phyloP scores from a whole-genome alignment of 1,284 basidiomycete species.

The Microbotryomycetes sp. region DNA sequence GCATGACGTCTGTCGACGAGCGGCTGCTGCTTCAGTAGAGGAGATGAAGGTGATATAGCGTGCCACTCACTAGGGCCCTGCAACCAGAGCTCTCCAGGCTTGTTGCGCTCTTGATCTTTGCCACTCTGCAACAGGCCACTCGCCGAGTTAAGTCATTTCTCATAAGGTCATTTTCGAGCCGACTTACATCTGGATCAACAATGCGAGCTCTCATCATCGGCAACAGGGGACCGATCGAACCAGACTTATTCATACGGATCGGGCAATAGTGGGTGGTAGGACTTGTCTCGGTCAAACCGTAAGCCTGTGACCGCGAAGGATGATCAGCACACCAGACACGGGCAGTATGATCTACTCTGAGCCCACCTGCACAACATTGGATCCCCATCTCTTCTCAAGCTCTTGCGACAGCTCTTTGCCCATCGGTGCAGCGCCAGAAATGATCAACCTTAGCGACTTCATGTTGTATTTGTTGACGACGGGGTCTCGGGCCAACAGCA shows the following conservation, averaged over 20 bases:
- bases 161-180: conserved; percentile 21
- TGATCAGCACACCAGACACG: neutral
- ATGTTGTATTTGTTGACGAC: conserved; percentile 66
- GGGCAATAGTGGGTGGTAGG: conserved; percentile 49
- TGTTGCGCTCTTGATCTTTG: conserved; percentile 45
- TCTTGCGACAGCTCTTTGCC: conserved; percentile 56
- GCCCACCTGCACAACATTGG: conserved; percentile 36
- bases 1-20: conserved; percentile 22
- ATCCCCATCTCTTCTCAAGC: conserved; percentile 46
- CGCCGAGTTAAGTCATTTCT: neutral
- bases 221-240: conserved; percentile 61
- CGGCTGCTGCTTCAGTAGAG: too few species aligned
- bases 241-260: conserved; percentile 49
- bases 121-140: conserved; percentile 38
- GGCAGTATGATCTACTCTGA: conserved; percentile 8
- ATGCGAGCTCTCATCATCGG: conserved; percentile 73
- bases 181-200: conserved; percentile 52
- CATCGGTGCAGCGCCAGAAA: conserved; percentile 77
- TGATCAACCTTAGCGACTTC: conserved; percentile 54
- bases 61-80: conserved; percentile 54
- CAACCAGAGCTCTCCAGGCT: conserved; percentile 73
- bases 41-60: neutral
- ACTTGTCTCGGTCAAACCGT: conserved; percentile 71
- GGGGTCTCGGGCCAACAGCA: conserved; percentile 56
- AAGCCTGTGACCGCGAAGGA: conserved; percentile 48